Base-by-base conservation (phyloP, 352 stramenopile species). In the Phytophthora podocarpi region DNA sequence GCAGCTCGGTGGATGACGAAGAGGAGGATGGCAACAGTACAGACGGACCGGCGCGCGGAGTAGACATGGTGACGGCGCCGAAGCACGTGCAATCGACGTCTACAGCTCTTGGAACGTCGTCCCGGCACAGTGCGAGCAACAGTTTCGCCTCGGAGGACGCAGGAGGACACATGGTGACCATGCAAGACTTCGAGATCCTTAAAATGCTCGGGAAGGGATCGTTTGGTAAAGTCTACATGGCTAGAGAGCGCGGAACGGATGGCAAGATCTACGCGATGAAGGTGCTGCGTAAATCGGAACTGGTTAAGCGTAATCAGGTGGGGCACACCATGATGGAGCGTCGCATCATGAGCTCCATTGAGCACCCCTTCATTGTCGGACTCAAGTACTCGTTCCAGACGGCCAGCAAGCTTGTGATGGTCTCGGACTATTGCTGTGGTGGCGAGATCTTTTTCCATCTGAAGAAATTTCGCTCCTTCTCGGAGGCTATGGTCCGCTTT, bases 141-240 rank as follows among this genome's bases (percentile, higher is more conserved):
- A 58, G 41, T 36, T 54, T 67, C 34, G 46, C 31, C 1, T 54
- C 53, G 37, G 64, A 76, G 26, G 68, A 76, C 12, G 28, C 52
- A 23, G 52, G 28, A 34, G 49, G 45, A 37, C 63, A 72, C 18
- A 53, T 82, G 15, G 76, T 95, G 32, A 76, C 68, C 2, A 89
- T 92, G 78, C 71, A 80, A 47, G 89, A 96, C 62, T 99, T 99
- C 75, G 95, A 98, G 61, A 97, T 99, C 52, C 85, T 99, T 26
- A 98, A 98, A 72, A 97, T 99, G 74, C 96, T 99, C 64, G 97
- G 97, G 34, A 99, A 99, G 65, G 96, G 96, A 26, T 98, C 87
- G 5, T 98, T 98, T 74, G 95, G 95, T 67, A 98, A 99, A 67
- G 97, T 99, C 26, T 99, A 99, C 73, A 90, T 99, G 46, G 97